Base-by-base conservation (phyloP, 1,284 basidiomycete species). In the Sparassis latifolia region DNA sequence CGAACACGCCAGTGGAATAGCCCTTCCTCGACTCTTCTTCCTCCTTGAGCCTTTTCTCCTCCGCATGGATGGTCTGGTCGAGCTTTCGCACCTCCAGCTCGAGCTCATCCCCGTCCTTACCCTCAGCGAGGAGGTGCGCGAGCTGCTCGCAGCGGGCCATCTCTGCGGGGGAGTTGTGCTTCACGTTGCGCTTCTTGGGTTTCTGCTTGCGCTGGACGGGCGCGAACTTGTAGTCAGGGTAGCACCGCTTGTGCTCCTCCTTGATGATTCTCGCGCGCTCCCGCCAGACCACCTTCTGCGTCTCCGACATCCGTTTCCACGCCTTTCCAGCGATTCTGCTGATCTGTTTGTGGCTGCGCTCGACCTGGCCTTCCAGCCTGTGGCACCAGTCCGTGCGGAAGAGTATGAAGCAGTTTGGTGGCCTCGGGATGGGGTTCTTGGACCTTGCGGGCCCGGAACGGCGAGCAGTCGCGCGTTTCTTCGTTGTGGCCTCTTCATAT, bases 391-490 rank as follows among this genome's bases (percentile, higher is more conserved):
- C 78, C 58, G 79, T 84, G 33, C 91, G 80, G 67, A 89, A 94
- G 58, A 92, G 77, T 57, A 94, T 92, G 70, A 93, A 95, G 1
- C 90, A 85, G 64, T 94, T 94, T 27, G 83, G 78, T 0, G 92
- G 90, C 2, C 92, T 82, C 33, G 88, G 86, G 52, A 93, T 79
- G 64, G 92, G 7, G 7, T 37, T 37, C 20, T 20, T 20, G 20
- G 20, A 20, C 20, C 20, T 20, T 20, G 20, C 20, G 20, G 20
- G 20, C 20, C 20, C 20, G 20, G 20, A 20, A 20, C 20, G 20
- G 20, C 20, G 20, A 20, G 20, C 20, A 20, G 20, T 42, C 40
- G 33, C 47, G 47, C 38, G 45, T 56, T 20, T 20, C 20, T 20
- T 20, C 20, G 20, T 20, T 20, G 20, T 20, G 20, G 20, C 20